phyloP scores from a whole-genome alignment of 2,329 filamentous ascomycete genomes.

The Pseudogymnoascus sp. region DNA sequence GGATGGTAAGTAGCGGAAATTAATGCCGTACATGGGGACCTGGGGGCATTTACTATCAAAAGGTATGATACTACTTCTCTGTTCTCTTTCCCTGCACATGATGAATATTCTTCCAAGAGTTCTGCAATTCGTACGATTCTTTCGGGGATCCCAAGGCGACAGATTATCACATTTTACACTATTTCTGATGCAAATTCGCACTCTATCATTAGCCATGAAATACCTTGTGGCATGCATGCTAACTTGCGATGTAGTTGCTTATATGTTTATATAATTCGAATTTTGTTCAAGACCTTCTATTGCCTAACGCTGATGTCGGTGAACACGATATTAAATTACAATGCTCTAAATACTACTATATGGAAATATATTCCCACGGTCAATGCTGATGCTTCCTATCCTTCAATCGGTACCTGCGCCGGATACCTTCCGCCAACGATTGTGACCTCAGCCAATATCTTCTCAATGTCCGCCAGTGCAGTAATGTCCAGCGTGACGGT shows the following conservation, averaged over 20 bases:
- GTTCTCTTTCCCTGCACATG: constrained; percentile 13
- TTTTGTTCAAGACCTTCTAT: background rate
- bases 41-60: background rate
- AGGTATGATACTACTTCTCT: background rate
- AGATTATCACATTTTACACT: constrained; percentile 24
- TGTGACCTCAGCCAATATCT: constrained; percentile 41
- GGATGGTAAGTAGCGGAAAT: background rate
- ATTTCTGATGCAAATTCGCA: constrained; percentile 20
- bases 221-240: background rate
- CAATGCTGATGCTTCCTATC: background rate
- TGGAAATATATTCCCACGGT: background rate
- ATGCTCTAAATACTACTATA: background rate
- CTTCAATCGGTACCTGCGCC: constrained; percentile 12
- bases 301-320: background rate
- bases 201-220: background rate
- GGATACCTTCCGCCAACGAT: constrained; percentile 44
- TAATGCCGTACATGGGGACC: background rate
- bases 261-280: background rate
- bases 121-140: constrained; percentile 28
- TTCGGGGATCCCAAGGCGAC: constrained; percentile 21
- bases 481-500: constrained; percentile 41
- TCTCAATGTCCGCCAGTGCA: constrained; percentile 46
- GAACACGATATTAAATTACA: background rate
- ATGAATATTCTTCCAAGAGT: constrained; percentile 24
- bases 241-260: background rate